Conservation (phyloP, 2,329 filamentous ascomycete species). For the Pseudogymnoascus sp. region DNA sequence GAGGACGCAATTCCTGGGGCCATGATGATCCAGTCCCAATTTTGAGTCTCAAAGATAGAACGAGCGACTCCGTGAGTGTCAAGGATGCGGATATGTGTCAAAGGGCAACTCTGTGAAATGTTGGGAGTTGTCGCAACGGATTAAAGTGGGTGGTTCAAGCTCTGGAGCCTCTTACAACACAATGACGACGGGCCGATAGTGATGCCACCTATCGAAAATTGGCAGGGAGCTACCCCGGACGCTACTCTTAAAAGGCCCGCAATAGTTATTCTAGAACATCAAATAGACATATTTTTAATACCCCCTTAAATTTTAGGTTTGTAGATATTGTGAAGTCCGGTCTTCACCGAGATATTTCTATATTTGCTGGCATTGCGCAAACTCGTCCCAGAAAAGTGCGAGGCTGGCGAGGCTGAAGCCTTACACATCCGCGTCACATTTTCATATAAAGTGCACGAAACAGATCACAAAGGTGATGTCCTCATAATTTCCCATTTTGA, state of each 20-base stretch:
- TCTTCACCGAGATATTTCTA: neutral
- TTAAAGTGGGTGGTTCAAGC: neutral
- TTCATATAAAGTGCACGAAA: neutral
- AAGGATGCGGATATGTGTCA: neutral
- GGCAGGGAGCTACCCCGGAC: neutral
- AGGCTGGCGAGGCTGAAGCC: neutral
- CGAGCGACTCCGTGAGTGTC: neutral
- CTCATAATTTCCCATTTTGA: neutral
- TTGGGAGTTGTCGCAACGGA: neutral
- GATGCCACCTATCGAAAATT: neutral
- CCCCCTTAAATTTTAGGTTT: neutral
- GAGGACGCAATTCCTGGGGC: conserved; percentile 26
- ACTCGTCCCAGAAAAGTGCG: neutral
- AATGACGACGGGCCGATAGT: conserved; percentile 7
- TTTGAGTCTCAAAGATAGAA: neutral
- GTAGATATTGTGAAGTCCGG: neutral
- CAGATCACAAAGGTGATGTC: neutral
- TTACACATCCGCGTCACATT: neutral
- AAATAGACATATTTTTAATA: neutral
- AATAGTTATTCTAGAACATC: neutral
- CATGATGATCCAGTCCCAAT: conserved; percentile 18
- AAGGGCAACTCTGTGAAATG: neutral
- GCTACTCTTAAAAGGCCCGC: neutral
- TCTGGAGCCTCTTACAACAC: neutral
- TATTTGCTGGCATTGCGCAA: neutral